A percentile compares a stretch with the other conserved stretches of the same genome.
phyloP scores from a whole-genome alignment of 2,329 filamentous ascomycete species.

The Chrysoporthe austroafricana region DNA sequence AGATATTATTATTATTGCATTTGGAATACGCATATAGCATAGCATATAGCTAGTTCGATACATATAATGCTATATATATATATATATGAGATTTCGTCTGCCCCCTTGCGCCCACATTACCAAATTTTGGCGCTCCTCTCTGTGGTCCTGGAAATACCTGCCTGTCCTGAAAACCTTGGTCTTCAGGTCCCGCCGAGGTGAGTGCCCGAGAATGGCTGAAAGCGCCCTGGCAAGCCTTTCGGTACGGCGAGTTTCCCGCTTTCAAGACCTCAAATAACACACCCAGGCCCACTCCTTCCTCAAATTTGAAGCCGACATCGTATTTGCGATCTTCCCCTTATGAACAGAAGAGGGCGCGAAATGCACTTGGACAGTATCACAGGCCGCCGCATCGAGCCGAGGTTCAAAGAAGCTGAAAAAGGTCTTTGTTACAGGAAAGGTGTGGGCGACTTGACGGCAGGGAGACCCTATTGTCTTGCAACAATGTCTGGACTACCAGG shows the following conservation, averaged over 20 bases:
- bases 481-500: too few relatives aligned
- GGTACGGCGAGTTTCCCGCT: conserved; percentile 19
- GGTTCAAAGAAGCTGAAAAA: too few relatives aligned
- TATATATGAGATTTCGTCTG: not conserved
- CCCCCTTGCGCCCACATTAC: not conserved
- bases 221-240: conserved; percentile 52
- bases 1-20: too few relatives aligned
- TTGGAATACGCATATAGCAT: too few relatives aligned
- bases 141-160: not conserved
- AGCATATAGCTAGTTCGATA: too few relatives aligned
- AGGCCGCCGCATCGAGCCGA: too few relatives aligned
- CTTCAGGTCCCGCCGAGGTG: conserved; percentile 14
- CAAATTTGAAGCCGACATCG: not conserved
- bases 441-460: too few relatives aligned
- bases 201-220: conserved; percentile 37
- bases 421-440: too few relatives aligned
- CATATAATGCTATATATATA: too few relatives aligned
- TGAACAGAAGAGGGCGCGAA: not conserved
- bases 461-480: not conserved
- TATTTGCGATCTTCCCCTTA: not conserved
- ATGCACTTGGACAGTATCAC: not conserved
- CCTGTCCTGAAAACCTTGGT: not conserved
- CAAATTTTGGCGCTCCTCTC: not conserved
- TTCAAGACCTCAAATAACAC: not conserved
- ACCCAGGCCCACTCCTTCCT: not conserved